A percentile compares a stretch with the other conserved stretches of the same genome.
Conservation (phyloP, 306 rosid genomes). For the Acacia crassicarpa region DNA sequence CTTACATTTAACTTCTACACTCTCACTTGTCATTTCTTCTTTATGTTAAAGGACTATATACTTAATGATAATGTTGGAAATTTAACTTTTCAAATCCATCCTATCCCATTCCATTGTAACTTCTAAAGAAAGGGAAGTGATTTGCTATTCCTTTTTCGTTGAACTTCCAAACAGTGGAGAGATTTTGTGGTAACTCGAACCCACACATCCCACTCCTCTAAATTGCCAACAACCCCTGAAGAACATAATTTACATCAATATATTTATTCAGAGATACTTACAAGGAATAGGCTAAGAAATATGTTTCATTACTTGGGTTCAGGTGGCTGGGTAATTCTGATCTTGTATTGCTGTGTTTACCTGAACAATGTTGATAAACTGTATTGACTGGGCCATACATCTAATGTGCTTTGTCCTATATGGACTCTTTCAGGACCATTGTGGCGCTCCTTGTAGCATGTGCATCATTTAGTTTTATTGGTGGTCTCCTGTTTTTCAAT, state of each 20-base stretch:
- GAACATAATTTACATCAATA: neutral
- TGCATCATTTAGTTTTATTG: conserved; percentile 74
- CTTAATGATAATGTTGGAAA: neutral
- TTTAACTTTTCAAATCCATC: neutral
- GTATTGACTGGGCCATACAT: neutral
- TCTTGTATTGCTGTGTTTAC: neutral
- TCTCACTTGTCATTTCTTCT: neutral
- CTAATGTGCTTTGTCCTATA: neutral
- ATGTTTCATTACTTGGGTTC: neutral
- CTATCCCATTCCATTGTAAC: neutral
- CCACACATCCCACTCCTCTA: neutral
- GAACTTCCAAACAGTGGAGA: neutral
- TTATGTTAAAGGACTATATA: neutral
- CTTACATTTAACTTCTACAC: neutral
- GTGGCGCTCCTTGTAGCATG: conserved; percentile 80
- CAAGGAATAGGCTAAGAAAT: neutral
- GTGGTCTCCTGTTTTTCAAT: conserved; percentile 86
- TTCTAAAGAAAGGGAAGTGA: neutral
- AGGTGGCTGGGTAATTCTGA: neutral
- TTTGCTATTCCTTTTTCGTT: neutral
- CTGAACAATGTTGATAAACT: neutral
- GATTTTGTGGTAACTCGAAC: neutral
- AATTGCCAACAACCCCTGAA: neutral
- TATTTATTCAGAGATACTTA: neutral
- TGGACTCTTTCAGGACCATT: conserved; percentile 69